phyloP scores from a whole-genome alignment of 1,284 basidiomycete species.

The Anthracocystis panici-leucophaei region DNA sequence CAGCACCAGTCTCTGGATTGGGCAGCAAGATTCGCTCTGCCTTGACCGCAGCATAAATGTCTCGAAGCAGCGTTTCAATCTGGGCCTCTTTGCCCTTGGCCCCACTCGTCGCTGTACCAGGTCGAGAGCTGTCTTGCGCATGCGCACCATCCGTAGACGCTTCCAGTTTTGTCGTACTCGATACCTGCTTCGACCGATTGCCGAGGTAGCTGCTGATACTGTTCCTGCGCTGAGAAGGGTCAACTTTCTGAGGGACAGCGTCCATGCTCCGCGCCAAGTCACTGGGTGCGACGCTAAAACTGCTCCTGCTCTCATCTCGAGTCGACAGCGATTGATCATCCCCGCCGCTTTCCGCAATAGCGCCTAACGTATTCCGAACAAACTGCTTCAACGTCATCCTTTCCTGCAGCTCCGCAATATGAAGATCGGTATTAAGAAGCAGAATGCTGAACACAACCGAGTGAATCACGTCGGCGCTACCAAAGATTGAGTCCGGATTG shows the following conservation, averaged over 20 bases:
- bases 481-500: slow-evolving; percentile 83
- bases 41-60: slow-evolving; percentile 93
- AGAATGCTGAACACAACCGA: slow-evolving; percentile 92
- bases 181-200: slow-evolving; percentile 20
- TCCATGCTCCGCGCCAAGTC: slow-evolving; percentile 22
- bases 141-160: slow-evolving; percentile 18
- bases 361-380: slow-evolving; percentile 87
- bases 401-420: slow-evolving; percentile 87
- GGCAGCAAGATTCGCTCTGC: slow-evolving; percentile 90
- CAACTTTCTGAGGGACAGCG: not conserved
- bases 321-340: slow-evolving; percentile 8
- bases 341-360: slow-evolving; percentile 73
- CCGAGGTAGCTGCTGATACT: slow-evolving; percentile 35
- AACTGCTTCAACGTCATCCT: slow-evolving; percentile 96
- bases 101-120: slow-evolving; percentile 20
- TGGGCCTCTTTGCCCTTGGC: slow-evolving; percentile 33
- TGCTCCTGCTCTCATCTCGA: slow-evolving; percentile 49
- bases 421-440: slow-evolving; percentile 94
- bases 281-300: slow-evolving; percentile 23
- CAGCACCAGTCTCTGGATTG: slow-evolving; percentile 33
- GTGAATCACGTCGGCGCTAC: slow-evolving; percentile 87
- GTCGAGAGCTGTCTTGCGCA: slow-evolving; percentile 11
- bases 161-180: slow-evolving; percentile 27
- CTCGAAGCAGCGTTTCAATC: slow-evolving; percentile 72
- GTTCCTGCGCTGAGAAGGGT: slow-evolving; percentile 18